A percentile compares a stretch with the other conserved stretches of the same genome.
These are phyloP conservation scores for Phymatotrichopsis omnivora DNA, from an alignment of 2,329 filamentous ascomycete species.

Conservation along the genomic window DNA sequence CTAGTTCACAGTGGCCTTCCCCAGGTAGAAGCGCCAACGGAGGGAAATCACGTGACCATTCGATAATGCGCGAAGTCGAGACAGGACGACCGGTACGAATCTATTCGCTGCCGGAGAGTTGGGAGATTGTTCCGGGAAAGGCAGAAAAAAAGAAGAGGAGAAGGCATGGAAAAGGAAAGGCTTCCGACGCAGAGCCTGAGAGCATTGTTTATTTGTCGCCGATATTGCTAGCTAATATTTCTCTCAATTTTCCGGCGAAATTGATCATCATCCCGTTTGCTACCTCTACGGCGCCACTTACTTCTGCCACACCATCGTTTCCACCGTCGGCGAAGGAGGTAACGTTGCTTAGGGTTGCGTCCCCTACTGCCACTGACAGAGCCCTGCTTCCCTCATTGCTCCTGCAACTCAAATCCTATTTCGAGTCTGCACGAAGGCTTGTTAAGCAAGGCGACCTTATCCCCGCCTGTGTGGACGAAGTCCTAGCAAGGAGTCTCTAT, in stretches of 20 bases:
- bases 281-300: conserved; percentile 45
- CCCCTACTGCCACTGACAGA: conserved; percentile 76
- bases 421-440: conserved; percentile 70
- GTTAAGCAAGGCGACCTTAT: conserved; percentile 81
- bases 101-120: conserved; percentile 75
- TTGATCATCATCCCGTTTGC: conserved; percentile 31
- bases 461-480: conserved; percentile 78
- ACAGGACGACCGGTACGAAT: conserved; percentile 65
- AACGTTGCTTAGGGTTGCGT: conserved; percentile 77
- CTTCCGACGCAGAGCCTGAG: conserved; percentile 43
- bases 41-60: conserved; percentile 14
- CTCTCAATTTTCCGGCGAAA: conserved; percentile 37
- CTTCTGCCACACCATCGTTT: conserved; percentile 42
- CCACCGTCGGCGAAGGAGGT: conserved; percentile 64
- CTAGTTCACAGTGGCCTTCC: conserved; percentile 1
- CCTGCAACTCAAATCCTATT: conserved; percentile 76
- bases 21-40: conserved; percentile 14
- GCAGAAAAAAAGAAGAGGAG: conserved; percentile 30
- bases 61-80: conserved; percentile 47
- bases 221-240: conserved; percentile 75
- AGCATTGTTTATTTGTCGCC: conserved; percentile 69
- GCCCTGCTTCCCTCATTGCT: conserved; percentile 77
- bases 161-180: conserved; percentile 25
- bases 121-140: conserved; percentile 50
- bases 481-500: conserved; percentile 66